These are phyloP conservation scores for Alternaria infectoria DNA, from an alignment of 2,329 filamentous ascomycete species.

Conservation along the genomic window DNA sequence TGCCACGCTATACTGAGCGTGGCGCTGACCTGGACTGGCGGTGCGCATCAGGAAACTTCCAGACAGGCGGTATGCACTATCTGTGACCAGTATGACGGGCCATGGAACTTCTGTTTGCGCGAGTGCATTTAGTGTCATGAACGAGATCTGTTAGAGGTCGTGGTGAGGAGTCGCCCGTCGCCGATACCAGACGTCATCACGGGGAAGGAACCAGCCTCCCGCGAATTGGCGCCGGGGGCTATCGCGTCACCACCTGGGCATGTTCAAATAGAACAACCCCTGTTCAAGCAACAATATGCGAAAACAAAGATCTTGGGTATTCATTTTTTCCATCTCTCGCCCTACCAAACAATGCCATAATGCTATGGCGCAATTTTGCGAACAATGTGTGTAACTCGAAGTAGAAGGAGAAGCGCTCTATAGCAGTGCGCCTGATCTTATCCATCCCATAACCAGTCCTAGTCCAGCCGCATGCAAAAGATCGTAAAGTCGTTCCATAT, in stretches of 20 bases:
- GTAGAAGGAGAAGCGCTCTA: neutral
- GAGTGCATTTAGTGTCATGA: too few relatives aligned
- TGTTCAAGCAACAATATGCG: neutral
- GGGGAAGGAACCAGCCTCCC: neutral
- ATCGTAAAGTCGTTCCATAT: slow-evolving; percentile 9
- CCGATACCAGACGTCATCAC: neutral
- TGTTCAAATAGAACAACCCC: neutral
- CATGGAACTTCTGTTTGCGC: neutral
- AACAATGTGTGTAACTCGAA: neutral
- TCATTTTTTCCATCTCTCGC: neutral
- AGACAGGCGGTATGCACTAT: neutral
- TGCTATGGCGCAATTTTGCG: neutral
- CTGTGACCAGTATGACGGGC: neutral
- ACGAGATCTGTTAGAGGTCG: neutral
- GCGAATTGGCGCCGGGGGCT: neutral
- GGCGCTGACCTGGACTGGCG: slow-evolving; percentile 11
- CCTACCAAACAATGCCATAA: neutral
- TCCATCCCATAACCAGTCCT: neutral
- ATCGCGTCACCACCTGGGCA: neutral
- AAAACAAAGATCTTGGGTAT: neutral
- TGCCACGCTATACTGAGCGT: neutral
- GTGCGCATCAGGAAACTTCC: neutral
- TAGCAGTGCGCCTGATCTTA: neutral
- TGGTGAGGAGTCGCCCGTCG: neutral
- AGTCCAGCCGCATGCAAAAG: neutral